Base-by-base conservation (phyloP, 257 asterid species). In the Cinchona pubescens region DNA sequence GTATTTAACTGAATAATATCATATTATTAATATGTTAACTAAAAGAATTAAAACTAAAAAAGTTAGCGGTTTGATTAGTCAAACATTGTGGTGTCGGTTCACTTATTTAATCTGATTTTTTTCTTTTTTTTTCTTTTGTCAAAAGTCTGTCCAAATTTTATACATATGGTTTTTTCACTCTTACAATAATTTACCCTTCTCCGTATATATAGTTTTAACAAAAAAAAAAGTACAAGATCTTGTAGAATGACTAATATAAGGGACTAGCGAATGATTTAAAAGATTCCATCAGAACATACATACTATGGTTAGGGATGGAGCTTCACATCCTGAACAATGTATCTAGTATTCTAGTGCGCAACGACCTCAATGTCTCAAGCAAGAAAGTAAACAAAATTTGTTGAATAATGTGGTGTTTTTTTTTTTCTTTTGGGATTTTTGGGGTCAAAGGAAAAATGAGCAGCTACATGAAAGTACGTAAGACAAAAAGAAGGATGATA, bases 401-500 rank as follows among this genome's bases (percentile, higher is more conserved):
- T n/a, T 11, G 51, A 53, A 34, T 29, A 23, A 23, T 34, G 23
- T 37, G 49, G 6, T 61, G n/a, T 15, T 59, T 35, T 63, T 5
- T 53, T 11, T 16, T 5, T 46, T 58, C 18, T 3, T 34, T 32
- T 25, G 45, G 45, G 7, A 5, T 14, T 7, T 15, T 56, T 55
- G 19, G 21, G 68, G 59, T 48, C 55, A 59, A 40, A 72, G 27
- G 19, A 37, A 59, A 42, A 25, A 46, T 23, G n/a, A 29, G 51
- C 37, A 55, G 66, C 25, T 25, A 15, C 48, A 62, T 0, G 69
- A 62, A 18, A 67, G n/a, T n/a, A 23, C 32, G 78, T n/a, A 23
- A 46, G 78, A 74, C 63, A 74, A 74, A n/a, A 61, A 45, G 5
- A 38, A 8, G 19, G 71, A 48, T 46, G 72, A 32, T 46, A 63